phyloP scores from a whole-genome alignment of 176 grass and related monocot species.

The Oryza meridionalis region DNA sequence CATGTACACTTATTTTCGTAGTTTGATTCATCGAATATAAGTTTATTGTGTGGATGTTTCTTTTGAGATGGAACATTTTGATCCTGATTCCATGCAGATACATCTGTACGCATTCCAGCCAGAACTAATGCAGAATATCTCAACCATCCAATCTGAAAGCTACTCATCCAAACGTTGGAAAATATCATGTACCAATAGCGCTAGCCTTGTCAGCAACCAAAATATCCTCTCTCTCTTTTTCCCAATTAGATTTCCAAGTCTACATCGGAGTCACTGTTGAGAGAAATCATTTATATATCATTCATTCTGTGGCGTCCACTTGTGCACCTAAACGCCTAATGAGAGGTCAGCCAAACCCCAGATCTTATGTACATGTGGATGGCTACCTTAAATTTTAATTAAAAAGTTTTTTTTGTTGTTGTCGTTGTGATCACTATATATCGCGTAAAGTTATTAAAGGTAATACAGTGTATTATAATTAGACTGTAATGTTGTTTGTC shows the following conservation, averaged over 20 bases:
- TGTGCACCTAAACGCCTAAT: too few species aligned
- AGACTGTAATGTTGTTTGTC: neutral
- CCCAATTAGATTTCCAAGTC: too few species aligned
- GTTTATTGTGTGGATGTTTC: neutral
- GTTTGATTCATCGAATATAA: neutral
- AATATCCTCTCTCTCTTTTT: neutral
- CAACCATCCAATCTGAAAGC: neutral
- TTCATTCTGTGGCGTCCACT: too few species aligned
- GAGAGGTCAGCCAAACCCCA: neutral
- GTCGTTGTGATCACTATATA: too few species aligned
- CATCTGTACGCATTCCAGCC: neutral
- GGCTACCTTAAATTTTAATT: neutral
- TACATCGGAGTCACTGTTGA: too few species aligned
- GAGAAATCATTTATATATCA: too few species aligned
- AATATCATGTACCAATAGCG: slow-evolving; percentile 7
- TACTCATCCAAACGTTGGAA: neutral
- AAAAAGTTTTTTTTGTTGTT: neutral
- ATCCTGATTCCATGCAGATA: neutral
- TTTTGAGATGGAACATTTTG: neutral
- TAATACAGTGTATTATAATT: neutral
- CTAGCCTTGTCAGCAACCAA: neutral
- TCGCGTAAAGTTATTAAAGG: neutral
- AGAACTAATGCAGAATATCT: neutral
- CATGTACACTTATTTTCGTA: neutral
- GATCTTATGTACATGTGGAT: neutral